phyloP scores from a whole-genome alignment of 257 asterid genomes.

The Thymus quinquecostatus region DNA sequence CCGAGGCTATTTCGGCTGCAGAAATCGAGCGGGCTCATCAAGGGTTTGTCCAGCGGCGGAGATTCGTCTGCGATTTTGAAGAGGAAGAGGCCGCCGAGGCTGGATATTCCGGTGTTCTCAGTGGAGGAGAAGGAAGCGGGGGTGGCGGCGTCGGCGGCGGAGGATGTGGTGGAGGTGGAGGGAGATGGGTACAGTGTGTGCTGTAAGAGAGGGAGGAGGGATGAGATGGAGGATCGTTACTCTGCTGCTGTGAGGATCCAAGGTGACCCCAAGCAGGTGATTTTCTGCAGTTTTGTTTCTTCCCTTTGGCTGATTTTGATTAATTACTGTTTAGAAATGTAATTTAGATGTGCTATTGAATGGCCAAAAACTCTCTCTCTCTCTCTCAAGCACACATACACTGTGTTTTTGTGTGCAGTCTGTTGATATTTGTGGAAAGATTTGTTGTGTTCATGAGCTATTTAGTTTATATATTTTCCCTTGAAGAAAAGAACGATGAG shows the following conservation, averaged over 20 bases:
- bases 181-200: conserved; percentile 78
- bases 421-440: background rate
- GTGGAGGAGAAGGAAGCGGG: conserved; percentile 33
- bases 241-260: conserved; percentile 59
- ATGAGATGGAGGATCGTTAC: conserved; percentile 80
- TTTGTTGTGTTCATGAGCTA: background rate
- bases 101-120: conserved; percentile 53
- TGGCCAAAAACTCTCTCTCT: background rate
- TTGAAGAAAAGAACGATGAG: background rate
- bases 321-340: background rate
- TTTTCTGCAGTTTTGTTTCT: background rate
- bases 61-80: conserved; percentile 49
- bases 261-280: conserved; percentile 66
- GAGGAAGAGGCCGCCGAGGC: conserved; percentile 66
- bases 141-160: conserved; percentile 31
- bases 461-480: background rate
- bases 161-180: conserved; percentile 56
- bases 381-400: no score
- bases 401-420: background rate
- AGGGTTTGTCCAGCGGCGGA: conserved; percentile 40
- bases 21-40: conserved; percentile 63
- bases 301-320: background rate
- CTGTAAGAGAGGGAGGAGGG: conserved; percentile 85
- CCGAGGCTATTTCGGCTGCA: conserved; percentile 58
- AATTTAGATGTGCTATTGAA: background rate